Conservation (phyloP, 1,139 yeast species). For the Taiozyma onychis region DNA sequence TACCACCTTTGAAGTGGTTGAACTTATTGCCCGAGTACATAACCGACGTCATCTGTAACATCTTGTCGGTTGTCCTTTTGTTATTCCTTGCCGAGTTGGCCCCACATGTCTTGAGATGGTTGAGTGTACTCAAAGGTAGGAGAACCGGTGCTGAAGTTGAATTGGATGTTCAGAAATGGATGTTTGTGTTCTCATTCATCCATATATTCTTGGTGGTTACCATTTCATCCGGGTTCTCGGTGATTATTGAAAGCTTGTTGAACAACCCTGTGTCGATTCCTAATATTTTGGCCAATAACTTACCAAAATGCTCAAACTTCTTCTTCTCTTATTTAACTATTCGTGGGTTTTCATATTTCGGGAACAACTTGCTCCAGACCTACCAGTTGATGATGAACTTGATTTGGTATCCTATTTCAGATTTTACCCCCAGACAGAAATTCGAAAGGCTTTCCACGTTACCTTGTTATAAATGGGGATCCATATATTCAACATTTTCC, state of each 20-base stretch:
- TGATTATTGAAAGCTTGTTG: constrained; percentile 56
- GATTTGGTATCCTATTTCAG: constrained; percentile 34
- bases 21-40: constrained; percentile 47
- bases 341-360: constrained; percentile 69
- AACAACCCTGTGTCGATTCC: constrained; percentile 73
- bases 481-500: constrained; percentile 69
- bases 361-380: constrained; percentile 56
- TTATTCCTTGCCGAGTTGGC: constrained; percentile 53
- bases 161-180: constrained; percentile 59
- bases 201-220: constrained; percentile 84
- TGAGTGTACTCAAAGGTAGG: constrained; percentile 46
- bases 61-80: constrained; percentile 57
- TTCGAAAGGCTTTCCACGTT: constrained; percentile 40
- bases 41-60: constrained; percentile 47
- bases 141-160: constrained; percentile 54
- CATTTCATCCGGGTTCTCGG: constrained; percentile 73
- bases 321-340: constrained; percentile 69
- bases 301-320: constrained; percentile 80
- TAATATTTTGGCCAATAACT: constrained; percentile 59
- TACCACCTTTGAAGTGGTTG: constrained; percentile 51
- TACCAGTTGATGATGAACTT: constrained; percentile 39
- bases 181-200: constrained; percentile 65
- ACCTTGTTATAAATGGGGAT: constrained; percentile 63
- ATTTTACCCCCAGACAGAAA: constrained; percentile 56
- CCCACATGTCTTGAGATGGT: constrained; percentile 42